Conservation (phyloP, 345 rosid genomes). For the Acer yangbiense region DNA sequence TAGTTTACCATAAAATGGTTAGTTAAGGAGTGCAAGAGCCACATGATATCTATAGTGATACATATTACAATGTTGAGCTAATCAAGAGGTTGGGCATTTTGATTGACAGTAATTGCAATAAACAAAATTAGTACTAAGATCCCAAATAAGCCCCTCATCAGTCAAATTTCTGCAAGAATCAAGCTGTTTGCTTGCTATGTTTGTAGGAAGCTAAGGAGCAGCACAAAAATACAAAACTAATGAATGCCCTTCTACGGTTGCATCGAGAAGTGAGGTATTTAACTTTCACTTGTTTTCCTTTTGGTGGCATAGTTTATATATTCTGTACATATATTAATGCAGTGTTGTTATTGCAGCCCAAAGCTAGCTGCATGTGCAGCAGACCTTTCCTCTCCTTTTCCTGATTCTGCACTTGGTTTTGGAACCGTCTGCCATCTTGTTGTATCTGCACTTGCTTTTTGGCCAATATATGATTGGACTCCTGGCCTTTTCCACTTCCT, state of each 20-base stretch:
- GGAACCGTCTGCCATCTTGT: slow-evolving; percentile 94
- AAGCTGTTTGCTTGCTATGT: slow-evolving; percentile 26
- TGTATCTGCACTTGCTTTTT: slow-evolving; percentile 89
- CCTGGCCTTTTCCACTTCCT: slow-evolving; percentile 93
- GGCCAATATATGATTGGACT: slow-evolving; percentile 96
- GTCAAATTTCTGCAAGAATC: slow-evolving; percentile 14
- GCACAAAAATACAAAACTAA: slow-evolving; percentile 85
- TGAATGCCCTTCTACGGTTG: slow-evolving; percentile 83
- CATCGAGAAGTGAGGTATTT: slow-evolving; percentile 92
- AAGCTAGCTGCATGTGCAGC: slow-evolving; percentile 96
- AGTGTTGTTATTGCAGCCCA: slow-evolving; percentile 66
- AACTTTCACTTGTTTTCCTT: slow-evolving; percentile 17
- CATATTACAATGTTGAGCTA: background rate
- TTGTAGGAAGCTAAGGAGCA: slow-evolving; percentile 85
- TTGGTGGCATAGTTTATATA: slow-evolving; percentile 6
- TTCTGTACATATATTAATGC: slow-evolving; percentile 21
- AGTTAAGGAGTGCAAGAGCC: background rate
- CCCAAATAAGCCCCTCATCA: no score
- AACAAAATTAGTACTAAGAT: no score
- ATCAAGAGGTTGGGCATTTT: background rate
- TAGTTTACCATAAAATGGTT: background rate
- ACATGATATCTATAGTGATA: background rate
- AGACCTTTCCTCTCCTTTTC: slow-evolving; percentile 82
- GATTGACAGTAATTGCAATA: background rate
- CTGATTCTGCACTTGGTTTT: slow-evolving; percentile 89